phyloP scores from a whole-genome alignment of 176 grass and related monocot species.

The Musa acuminata region DNA sequence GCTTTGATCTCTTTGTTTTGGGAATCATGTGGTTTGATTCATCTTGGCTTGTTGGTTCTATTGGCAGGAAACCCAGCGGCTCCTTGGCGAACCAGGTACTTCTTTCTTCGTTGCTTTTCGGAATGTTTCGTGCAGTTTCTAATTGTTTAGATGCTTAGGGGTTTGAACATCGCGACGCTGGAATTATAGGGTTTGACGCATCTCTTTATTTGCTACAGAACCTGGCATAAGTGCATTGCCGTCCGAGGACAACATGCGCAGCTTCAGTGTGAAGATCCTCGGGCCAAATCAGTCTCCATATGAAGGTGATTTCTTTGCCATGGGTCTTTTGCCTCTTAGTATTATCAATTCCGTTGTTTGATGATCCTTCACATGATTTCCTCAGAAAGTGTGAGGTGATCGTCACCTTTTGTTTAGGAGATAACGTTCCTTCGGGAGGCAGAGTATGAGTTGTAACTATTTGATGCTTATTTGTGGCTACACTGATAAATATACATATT shows the following conservation, averaged over 20 bases:
- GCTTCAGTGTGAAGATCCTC: conserved; percentile 97
- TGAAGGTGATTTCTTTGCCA: conserved; percentile 12
- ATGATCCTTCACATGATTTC: neutral
- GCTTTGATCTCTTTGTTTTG: conserved; percentile 7
- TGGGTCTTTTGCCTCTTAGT: conserved; percentile 27
- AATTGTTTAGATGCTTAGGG: conserved; percentile 23
- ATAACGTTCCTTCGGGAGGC: too few species aligned
- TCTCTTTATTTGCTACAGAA: conserved; percentile 34
- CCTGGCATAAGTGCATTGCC: conserved; percentile 93
- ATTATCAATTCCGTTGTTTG: conserved; percentile 3
- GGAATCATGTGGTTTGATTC: conserved; percentile 4
- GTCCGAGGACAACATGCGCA: conserved; percentile 96
- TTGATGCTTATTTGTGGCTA: too few species aligned
- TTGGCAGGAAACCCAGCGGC: conserved; percentile 76
- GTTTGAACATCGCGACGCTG: neutral
- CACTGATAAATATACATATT: too few species aligned
- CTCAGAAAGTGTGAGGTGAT: too few species aligned
- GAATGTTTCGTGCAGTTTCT: conserved; percentile 13
- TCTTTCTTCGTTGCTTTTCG: conserved; percentile 15
- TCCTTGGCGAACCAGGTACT: conserved; percentile 88
- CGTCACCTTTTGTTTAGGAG: too few species aligned
- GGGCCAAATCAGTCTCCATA: conserved; percentile 62
- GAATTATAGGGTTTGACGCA: conserved; percentile 11
- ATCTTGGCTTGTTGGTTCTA: conserved; percentile 13
- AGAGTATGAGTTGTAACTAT: too few species aligned